phyloP scores from a whole-genome alignment of 2,329 filamentous ascomycete species.

The Colletotrichum paranaense region DNA sequence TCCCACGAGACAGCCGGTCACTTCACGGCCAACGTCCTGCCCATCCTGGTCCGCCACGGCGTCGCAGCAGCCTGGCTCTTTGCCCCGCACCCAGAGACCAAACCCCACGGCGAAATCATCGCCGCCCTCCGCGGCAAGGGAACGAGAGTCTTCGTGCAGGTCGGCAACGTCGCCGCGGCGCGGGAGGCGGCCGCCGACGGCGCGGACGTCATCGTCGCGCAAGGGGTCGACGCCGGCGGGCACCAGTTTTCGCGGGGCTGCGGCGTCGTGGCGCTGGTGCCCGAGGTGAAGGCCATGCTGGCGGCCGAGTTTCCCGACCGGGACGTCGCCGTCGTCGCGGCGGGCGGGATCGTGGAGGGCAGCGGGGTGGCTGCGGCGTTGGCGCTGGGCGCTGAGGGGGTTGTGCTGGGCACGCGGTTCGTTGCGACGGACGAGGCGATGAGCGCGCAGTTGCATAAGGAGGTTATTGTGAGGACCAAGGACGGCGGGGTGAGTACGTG shows the following conservation, averaged over 20 bases:
- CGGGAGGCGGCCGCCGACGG: constrained; percentile 58
- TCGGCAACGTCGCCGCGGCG: constrained; percentile 69
- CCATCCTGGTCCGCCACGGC: constrained; percentile 61
- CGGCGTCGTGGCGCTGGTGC: constrained; percentile 66
- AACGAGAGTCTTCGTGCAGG: constrained; percentile 68
- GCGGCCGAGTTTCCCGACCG: constrained; percentile 47
- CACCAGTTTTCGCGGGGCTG: constrained; percentile 68
- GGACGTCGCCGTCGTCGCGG: constrained; percentile 60
- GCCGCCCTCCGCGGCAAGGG: constrained; percentile 45
- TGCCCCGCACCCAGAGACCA: constrained; percentile 61
- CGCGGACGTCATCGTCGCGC: constrained; percentile 69
- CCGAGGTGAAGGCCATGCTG: constrained; percentile 65
- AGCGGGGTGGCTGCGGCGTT: constrained; percentile 66
- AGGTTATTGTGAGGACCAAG: constrained; percentile 51
- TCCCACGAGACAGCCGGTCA: constrained; percentile 55
- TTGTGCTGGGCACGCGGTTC: constrained; percentile 60
- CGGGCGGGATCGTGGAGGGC: constrained; percentile 70
- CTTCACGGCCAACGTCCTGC: constrained; percentile 57
- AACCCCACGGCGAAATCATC: constrained; percentile 51
- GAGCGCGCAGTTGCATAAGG: constrained; percentile 53
- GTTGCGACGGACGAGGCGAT: constrained; percentile 55
- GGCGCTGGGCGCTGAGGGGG: constrained; percentile 58
- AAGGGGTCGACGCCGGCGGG: constrained; percentile 73
- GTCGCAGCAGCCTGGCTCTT: constrained; percentile 76
- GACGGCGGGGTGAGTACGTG: constrained; percentile 59